A percentile compares a stretch with the other conserved stretches of the same genome.
These are phyloP conservation scores for Podaxis sp. DNA, from an alignment of 768 basidiomycete species.

Conservation along the genomic window DNA sequence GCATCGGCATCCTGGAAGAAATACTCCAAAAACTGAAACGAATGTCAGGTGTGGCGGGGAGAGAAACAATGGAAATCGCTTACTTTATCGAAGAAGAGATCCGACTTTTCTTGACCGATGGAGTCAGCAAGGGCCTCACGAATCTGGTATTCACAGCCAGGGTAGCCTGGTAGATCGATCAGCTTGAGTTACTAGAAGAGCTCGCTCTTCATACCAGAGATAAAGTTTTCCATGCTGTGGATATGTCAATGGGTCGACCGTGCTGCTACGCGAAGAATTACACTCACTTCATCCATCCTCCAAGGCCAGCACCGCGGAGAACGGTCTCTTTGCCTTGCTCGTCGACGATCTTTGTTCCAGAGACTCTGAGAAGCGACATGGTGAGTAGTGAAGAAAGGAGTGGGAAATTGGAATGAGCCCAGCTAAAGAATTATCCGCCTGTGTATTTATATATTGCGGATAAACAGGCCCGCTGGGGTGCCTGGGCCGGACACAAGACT, in stretches of 20 bases:
- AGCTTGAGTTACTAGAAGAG: neutral
- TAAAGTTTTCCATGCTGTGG: slow-evolving; percentile 74
- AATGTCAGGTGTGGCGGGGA: neutral
- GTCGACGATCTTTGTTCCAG: slow-evolving; percentile 60
- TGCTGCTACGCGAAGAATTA: slow-evolving; percentile 21
- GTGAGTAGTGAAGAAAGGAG: neutral
- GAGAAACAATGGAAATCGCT: neutral
- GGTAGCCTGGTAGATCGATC: slow-evolving; percentile 48
- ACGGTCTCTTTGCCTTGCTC: slow-evolving; percentile 53
- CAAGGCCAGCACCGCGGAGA: slow-evolving; percentile 70
- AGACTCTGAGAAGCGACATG: slow-evolving; percentile 55
- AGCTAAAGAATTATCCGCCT: neutral
- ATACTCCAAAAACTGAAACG: slow-evolving; percentile 67
- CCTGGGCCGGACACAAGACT: neutral
- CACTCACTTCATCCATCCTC: slow-evolving; percentile 77
- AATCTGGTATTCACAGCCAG: slow-evolving; percentile 79
- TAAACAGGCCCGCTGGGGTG: neutral
- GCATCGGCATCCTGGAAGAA: slow-evolving; percentile 80
- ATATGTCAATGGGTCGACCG: neutral
- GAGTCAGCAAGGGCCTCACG: slow-evolving; percentile 62
- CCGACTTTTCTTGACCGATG: slow-evolving; percentile 65
- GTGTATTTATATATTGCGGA: neutral
- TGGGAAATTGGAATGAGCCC: neutral
- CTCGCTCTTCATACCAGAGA: slow-evolving; percentile 41
- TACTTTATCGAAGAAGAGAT: slow-evolving; percentile 82